A percentile compares a stretch with the other conserved stretches of the same genome.
These are phyloP conservation scores for Venturiaceae sp. DNA, from an alignment of 2,329 filamentous ascomycete genomes.

Conservation along the genomic window DNA sequence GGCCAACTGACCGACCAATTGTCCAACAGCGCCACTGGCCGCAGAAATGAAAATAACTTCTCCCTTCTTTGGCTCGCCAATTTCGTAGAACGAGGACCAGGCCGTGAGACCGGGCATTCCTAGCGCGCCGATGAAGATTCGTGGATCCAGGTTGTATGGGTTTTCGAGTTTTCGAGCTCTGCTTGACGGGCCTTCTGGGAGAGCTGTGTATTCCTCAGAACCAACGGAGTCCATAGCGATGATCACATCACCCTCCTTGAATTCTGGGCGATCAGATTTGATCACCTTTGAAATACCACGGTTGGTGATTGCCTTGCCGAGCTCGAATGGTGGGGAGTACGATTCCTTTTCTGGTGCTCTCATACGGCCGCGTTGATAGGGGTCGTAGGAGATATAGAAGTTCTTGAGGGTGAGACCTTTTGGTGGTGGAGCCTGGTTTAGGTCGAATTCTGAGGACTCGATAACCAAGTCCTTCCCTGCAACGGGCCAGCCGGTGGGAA, in stretches of 20 bases:
- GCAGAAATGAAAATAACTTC: conserved; percentile 77
- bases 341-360: conserved; percentile 54
- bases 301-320: conserved; percentile 57
- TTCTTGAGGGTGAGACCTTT: conserved; percentile 63
- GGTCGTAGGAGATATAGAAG: conserved; percentile 69
- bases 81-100: conserved; percentile 64
- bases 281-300: conserved; percentile 57
- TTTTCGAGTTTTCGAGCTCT: conserved; percentile 53
- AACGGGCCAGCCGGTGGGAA: conserved; percentile 56
- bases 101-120: conserved; percentile 73
- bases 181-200: conserved; percentile 38
- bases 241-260: conserved; percentile 59
- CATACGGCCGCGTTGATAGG: conserved; percentile 78
- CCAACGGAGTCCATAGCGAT: conserved; percentile 38
- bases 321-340: conserved; percentile 53
- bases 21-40: conserved; percentile 72
- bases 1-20: conserved; percentile 73
- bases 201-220: conserved; percentile 58
- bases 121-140: conserved; percentile 63
- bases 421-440: conserved; percentile 46
- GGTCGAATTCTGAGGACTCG: conserved; percentile 60
- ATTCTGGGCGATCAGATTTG: conserved; percentile 55
- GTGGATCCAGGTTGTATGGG: conserved; percentile 55
- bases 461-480: conserved; percentile 60
- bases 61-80: conserved; percentile 64